These are phyloP conservation scores for Ceratobasidium sp. DNA, from an alignment of 1,284 basidiomycete species.

Conservation along the genomic window DNA sequence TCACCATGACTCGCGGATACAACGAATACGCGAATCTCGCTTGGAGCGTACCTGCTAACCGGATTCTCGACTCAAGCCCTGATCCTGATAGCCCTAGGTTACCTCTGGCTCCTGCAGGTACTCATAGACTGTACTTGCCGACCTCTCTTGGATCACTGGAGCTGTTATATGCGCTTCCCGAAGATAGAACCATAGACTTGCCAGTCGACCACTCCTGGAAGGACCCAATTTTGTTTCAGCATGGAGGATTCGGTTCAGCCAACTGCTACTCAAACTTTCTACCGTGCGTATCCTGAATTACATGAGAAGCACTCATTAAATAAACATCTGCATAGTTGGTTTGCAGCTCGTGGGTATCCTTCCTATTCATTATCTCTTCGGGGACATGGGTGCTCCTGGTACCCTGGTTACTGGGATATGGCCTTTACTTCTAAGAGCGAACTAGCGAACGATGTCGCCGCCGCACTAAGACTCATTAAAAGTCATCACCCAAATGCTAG, in stretches of 20 bases:
- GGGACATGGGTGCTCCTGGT: conserved; percentile 23
- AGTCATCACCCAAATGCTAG: not conserved
- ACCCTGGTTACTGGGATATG: conserved; percentile 25
- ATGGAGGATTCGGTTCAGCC: conserved; percentile 35
- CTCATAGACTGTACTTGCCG: conserved; percentile 12
- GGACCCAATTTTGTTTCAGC: not conserved
- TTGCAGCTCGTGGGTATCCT: conserved; percentile 26
- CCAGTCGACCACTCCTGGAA: conserved; percentile 1
- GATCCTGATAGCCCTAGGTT: conserved; percentile 16
- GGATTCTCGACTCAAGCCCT: conserved; percentile 1
- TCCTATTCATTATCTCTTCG: conserved; percentile 22
- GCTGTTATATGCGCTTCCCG: conserved; percentile 20
- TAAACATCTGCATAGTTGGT: no score
- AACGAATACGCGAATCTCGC: not conserved
- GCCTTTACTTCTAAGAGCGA: conserved; percentile 24
- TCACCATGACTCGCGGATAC: conserved; percentile 36
- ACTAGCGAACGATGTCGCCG: conserved; percentile 22
- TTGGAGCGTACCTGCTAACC: conserved; percentile 8
- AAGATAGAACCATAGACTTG: not conserved
- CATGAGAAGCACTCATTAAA: no score
- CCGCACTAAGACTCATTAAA: conserved; percentile 11
- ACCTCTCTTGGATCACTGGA: conserved; percentile 15
- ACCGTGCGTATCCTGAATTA: conserved; percentile 16
- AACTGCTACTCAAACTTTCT: conserved; percentile 36
- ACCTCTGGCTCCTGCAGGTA: not conserved